phyloP scores from a whole-genome alignment of 495 filamentous ascomycete genomes.

The Aspergillus baeticus region DNA sequence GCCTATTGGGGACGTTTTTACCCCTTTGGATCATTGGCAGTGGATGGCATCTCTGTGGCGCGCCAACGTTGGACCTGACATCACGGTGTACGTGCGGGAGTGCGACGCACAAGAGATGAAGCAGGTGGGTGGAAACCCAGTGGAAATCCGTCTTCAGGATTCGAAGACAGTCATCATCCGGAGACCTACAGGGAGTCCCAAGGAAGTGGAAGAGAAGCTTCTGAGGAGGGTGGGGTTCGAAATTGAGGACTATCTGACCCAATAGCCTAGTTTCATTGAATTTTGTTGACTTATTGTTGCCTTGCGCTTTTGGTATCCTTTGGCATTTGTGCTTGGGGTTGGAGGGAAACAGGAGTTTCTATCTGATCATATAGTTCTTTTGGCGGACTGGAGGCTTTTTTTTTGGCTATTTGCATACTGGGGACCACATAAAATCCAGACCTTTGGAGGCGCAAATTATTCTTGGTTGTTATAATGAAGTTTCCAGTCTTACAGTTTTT shows the following conservation, averaged over 20 bases:
- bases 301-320: conserved; percentile 2
- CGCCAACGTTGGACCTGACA: conserved; percentile 78
- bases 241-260: conserved; percentile 73
- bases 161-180: conserved; percentile 59
- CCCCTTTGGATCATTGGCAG: conserved; percentile 90
- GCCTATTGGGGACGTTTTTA: conserved; percentile 74
- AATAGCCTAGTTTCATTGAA: conserved; percentile 13
- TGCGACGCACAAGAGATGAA: conserved; percentile 48
- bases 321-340: conserved; percentile 4
- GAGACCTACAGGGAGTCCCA: conserved; percentile 33
- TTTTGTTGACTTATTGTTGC: background rate
- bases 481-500: too few relatives aligned
- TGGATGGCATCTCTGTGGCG: conserved; percentile 97
- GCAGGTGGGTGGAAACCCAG: conserved; percentile 37
- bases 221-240: conserved; percentile 76
- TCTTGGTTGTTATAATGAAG: too few relatives aligned
- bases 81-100: conserved; percentile 66
- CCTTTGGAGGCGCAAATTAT: background rate
- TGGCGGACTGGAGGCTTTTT: background rate
- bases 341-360: background rate
- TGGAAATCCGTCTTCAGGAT: conserved; percentile 54
- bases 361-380: background rate
- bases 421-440: background rate
- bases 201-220: conserved; percentile 61
- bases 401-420: background rate